phyloP scores from a whole-genome alignment of 306 rosid species.

The Ziziphus jujuba region DNA sequence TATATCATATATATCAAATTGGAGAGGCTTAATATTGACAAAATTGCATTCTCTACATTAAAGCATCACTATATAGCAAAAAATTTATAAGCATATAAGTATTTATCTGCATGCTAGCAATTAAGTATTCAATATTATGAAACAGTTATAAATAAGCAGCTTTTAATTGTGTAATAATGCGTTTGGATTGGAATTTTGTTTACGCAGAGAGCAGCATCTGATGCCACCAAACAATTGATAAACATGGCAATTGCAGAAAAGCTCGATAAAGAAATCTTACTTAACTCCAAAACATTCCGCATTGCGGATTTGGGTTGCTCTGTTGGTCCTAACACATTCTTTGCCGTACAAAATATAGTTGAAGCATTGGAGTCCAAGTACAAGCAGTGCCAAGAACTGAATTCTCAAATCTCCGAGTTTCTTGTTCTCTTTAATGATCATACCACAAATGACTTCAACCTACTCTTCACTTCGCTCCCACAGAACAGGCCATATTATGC shows the following conservation, averaged over 20 bases:
- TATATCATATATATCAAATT: too few relatives aligned
- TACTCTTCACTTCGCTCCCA: conserved; percentile 31
- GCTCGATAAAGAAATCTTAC: conserved; percentile 11
- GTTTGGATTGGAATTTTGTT: too few relatives aligned
- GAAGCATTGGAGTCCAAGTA: conserved; percentile 24
- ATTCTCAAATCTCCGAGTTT: conserved; percentile 10
- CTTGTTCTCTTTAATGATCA: conserved; percentile 42
- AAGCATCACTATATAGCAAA: too few relatives aligned
- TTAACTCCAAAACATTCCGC: conserved; percentile 16
- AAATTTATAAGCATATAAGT: too few relatives aligned
- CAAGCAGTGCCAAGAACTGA: background rate
- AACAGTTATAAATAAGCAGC: too few relatives aligned
- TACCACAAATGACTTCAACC: conserved; percentile 39
- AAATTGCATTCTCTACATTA: too few relatives aligned
- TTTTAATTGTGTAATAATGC: too few relatives aligned
- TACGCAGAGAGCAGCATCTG: conserved; percentile 3
- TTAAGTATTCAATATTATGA: too few relatives aligned
- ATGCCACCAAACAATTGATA: conserved; percentile 12
- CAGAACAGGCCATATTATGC: conserved; percentile 13
- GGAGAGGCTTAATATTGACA: too few relatives aligned
- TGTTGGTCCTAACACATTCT: conserved; percentile 38
- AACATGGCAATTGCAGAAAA: conserved; percentile 24
- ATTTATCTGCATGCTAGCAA: too few relatives aligned
- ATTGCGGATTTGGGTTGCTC: conserved; percentile 49
- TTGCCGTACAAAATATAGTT: conserved; percentile 26